phyloP scores from a whole-genome alignment of 2,329 filamentous ascomycete genomes.

The Exophiala alcalophila region DNA sequence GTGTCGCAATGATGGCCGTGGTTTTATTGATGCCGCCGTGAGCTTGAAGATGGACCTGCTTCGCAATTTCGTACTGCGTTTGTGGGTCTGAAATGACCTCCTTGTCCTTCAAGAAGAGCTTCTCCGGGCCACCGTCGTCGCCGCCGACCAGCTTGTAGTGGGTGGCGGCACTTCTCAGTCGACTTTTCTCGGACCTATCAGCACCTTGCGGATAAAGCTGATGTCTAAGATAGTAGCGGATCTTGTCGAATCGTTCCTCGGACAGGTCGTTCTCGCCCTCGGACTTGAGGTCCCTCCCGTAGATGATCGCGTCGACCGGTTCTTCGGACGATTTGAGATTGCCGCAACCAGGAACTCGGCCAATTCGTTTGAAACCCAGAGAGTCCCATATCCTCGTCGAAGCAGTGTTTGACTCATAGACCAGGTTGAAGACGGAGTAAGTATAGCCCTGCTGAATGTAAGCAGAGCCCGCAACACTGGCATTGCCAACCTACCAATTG shows the following conservation, averaged over 20 bases:
- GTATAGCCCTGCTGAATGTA: conserved; percentile 64
- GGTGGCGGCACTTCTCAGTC: conserved; percentile 85
- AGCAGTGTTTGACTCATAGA: conserved; percentile 89
- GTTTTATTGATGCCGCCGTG: conserved; percentile 99
- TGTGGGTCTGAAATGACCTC: conserved; percentile 91
- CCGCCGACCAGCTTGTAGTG: conserved; percentile 78
- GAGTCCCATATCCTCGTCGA: conserved; percentile 90
- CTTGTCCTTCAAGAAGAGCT: conserved; percentile 95
- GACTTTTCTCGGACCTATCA: conserved; percentile 91
- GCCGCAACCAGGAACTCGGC: conserved; percentile 71
- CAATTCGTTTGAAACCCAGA: conserved; percentile 87
- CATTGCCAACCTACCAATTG: conserved; percentile 48
- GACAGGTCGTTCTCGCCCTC: conserved; percentile 80
- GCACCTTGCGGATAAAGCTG: conserved; percentile 89
- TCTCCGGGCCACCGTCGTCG: conserved; percentile 56
- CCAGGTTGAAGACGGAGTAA: conserved; percentile 90
- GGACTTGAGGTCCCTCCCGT: conserved; percentile 61
- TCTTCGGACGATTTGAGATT: conserved; percentile 67
- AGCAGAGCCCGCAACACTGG: conserved; percentile 18
- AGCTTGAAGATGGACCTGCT: conserved; percentile 67
- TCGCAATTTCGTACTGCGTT: conserved; percentile 85
- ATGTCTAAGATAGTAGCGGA: conserved; percentile 93
- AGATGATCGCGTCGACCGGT: conserved; percentile 73
- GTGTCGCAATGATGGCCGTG: conserved; percentile 86
- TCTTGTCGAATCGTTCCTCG: conserved; percentile 98